phyloP scores from a whole-genome alignment of 1,284 basidiomycete genomes.

The Agroathelia rolfsii region DNA sequence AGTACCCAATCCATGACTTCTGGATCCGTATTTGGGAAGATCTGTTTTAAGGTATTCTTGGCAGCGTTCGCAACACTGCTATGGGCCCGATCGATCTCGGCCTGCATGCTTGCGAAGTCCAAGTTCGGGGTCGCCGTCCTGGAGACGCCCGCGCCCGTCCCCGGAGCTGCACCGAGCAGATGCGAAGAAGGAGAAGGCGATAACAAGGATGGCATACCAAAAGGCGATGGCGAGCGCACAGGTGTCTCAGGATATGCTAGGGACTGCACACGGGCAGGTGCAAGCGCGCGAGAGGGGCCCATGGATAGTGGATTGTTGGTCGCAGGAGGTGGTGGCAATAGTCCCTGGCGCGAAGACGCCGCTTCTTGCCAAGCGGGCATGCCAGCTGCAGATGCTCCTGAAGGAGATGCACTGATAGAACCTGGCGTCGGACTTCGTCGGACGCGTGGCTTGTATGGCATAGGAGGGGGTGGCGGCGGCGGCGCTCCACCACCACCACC shows the following conservation, averaged over 20 bases:
- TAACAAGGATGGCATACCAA: no score
- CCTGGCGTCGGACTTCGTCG: slow-evolving; percentile 37
- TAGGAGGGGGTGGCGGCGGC: slow-evolving; percentile 24
- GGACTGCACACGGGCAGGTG: slow-evolving; percentile 34
- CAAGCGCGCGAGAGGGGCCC: slow-evolving; percentile 28
- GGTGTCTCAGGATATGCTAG: slow-evolving; percentile 12
- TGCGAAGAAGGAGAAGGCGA: slow-evolving; percentile 8
- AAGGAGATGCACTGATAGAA: slow-evolving; percentile 6
- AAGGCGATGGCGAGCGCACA: no score
- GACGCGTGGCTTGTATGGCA: slow-evolving; percentile 66
- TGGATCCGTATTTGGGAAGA: slow-evolving; percentile 73
- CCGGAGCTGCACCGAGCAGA: slow-evolving; percentile 6
- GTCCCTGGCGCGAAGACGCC: no score
- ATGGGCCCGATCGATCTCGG: slow-evolving; percentile 72
- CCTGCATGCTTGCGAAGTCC: slow-evolving; percentile 61
- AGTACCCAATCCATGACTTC: slow-evolving; percentile 83
- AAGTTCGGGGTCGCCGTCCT: slow-evolving; percentile 61
- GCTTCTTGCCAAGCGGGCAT: no score
- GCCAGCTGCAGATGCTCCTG: no score
- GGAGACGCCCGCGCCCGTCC: no score
- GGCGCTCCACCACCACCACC: slow-evolving; percentile 17
- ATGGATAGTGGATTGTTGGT: slow-evolving; percentile 31
- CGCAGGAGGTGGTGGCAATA: no score
- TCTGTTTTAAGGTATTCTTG: slow-evolving; percentile 69
- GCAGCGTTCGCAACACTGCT: slow-evolving; percentile 57